These are phyloP conservation scores for Uronychia binucleata DNA, from an alignment of 73 alveolate species.

Conservation along the genomic window DNA sequence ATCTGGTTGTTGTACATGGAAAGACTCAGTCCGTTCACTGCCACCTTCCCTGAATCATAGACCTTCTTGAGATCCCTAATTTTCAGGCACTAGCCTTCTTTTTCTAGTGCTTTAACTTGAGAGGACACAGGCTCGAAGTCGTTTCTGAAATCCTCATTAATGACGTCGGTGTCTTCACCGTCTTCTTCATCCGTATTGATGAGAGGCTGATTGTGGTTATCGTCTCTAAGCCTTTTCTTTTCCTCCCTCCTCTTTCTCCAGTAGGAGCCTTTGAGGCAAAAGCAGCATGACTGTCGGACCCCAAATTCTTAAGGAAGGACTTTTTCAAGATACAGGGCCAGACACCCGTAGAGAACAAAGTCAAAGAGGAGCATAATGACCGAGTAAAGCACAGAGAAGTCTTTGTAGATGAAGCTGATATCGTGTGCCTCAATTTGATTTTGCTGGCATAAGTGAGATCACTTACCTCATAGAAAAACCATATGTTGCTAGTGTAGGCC, in stretches of 20 bases:
- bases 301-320: slow-evolving; percentile 78
- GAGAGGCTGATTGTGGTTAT: too few relatives aligned
- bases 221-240: slow-evolving; percentile 17
- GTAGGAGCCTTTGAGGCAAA: slow-evolving; percentile 25
- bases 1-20: slow-evolving; percentile 94
- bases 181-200: slow-evolving; percentile 20
- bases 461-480: background rate
- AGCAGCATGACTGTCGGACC: slow-evolving; percentile 73
- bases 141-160: background rate
- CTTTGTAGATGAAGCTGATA: background rate
- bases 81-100: slow-evolving; percentile 45
- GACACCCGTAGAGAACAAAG: background rate
- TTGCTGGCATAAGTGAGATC: background rate
- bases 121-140: slow-evolving; percentile 14
- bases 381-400: background rate
- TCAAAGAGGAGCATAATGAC: background rate
- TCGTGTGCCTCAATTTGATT: background rate
- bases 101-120: slow-evolving; percentile 2
- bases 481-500: background rate
- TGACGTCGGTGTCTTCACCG: slow-evolving; percentile 10
- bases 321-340: slow-evolving; percentile 63
- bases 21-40: slow-evolving; percentile 83
- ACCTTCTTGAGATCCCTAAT: slow-evolving; percentile 61
- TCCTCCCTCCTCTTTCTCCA: too few relatives aligned
- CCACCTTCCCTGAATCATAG: slow-evolving; percentile 81